These are phyloP conservation scores for Kwoniella bestiolae DNA, from an alignment of 768 basidiomycete genomes.

Conservation along the genomic window DNA sequence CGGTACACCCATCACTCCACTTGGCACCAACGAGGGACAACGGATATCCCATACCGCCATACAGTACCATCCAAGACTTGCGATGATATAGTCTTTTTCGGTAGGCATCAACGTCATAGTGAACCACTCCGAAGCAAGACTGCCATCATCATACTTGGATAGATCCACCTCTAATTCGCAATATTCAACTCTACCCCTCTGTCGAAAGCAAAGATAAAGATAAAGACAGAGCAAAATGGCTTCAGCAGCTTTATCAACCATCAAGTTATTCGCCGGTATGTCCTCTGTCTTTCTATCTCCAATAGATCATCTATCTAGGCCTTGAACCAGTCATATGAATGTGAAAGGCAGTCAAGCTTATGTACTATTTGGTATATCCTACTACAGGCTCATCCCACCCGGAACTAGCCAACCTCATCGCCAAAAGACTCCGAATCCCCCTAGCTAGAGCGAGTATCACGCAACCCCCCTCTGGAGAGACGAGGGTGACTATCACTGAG, in stretches of 20 bases:
- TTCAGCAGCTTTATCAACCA: slow-evolving; percentile 57
- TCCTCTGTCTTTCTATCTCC: slow-evolving; percentile 5
- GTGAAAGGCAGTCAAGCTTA: background rate
- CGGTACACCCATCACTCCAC: too few relatives aligned
- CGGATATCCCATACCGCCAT: too few relatives aligned
- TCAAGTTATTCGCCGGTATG: slow-evolving; percentile 59
- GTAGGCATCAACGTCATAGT: background rate
- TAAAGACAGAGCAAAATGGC: too few relatives aligned
- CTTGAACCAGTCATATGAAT: too few relatives aligned
- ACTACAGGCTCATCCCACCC: slow-evolving; percentile 93
- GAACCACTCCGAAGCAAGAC: background rate
- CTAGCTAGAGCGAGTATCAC: slow-evolving; percentile 68
- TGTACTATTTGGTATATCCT: background rate
- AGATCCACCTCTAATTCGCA: background rate
- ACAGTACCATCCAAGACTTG: too few relatives aligned
- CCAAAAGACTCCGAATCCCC: slow-evolving; percentile 91
- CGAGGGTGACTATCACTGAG: slow-evolving; percentile 91
- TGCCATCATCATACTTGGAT: background rate
- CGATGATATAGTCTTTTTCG: background rate
- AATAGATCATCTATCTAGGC: too few relatives aligned
- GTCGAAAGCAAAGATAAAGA: too few relatives aligned
- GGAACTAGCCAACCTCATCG: slow-evolving; percentile 91
- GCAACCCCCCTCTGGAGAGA: slow-evolving; percentile 79
- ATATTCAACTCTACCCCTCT: background rate
- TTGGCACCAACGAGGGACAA: too few relatives aligned